Base-by-base conservation (phyloP, 108 stramenopile species). In the Seminavis robusta region DNA sequence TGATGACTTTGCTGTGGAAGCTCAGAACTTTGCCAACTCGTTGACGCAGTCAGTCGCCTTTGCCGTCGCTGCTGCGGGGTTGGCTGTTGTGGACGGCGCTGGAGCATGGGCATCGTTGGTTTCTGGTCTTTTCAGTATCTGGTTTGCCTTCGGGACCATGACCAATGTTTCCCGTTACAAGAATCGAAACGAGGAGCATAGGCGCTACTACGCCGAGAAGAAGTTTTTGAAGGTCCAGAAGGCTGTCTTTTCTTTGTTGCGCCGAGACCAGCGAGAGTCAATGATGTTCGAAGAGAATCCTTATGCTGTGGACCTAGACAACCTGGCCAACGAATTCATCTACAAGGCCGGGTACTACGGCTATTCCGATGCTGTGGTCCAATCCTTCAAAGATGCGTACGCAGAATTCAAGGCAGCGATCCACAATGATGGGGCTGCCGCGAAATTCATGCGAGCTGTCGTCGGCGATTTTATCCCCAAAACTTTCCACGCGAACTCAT, bases 1-100 rank as follows among this genome's bases (percentile, higher is more conserved):
- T 24, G 65, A 61, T 28, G 65, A 73, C 47, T 61, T 65, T 56
- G 71, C 71, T 17, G 47, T 67, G 4, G 60, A 73, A 31, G 59
- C 59, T 0, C 59, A 66, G 47, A 50, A 50, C 34, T 56, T 67
- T 31, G 46, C 71, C 31, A 60, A 73, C 29, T 27, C 59, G 5
- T 37, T 73, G 3, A 30, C 49, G n/a, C 20, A 49, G 29, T 61
- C 51, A 20, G 46, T 54, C 6, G 49, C 60, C 13, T 54, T 67
- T 34, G 43, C 65, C 7, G 71, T 65, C 30, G 59, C 34, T 16
- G 45, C 43, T 19, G 24, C 64, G 6, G 56, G 56, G 2, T 52
- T 63, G 38, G 27, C 20, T 13, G 33, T 59, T 26, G 10, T 47
- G 32, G 53, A 39, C n/a, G 19, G 17, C 56, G 20, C 20, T 34